Conservation (phyloP, 164 flowering plant species). For the Taxillus chinensis region DNA sequence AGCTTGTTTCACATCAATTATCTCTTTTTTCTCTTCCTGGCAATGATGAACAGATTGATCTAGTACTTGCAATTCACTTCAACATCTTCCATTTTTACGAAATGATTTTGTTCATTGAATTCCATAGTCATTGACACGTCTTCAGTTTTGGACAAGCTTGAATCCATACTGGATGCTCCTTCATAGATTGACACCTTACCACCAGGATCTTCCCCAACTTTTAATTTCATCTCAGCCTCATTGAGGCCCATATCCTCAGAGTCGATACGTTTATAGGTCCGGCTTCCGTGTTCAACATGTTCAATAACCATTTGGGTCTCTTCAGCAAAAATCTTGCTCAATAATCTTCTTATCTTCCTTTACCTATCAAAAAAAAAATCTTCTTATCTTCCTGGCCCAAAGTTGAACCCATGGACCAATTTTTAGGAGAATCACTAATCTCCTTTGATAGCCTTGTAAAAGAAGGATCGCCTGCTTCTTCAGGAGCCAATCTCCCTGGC, state of each 20-base stretch:
- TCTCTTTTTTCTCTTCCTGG: too few species aligned
- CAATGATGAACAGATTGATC: too few species aligned
- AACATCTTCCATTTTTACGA: too few species aligned
- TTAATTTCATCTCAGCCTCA: too few species aligned
- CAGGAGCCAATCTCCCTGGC: conserved; percentile 37
- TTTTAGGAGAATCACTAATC: conserved; percentile 61
- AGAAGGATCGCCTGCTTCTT: conserved; percentile 32
- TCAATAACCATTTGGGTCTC: conserved; percentile 18
- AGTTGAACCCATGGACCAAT: conserved; percentile 47
- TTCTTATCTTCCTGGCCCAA: conserved; percentile 42
- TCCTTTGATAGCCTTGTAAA: conserved; percentile 62
- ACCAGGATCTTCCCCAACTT: too few species aligned
- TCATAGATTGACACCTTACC: conserved; percentile 19
- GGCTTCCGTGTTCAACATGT: conserved; percentile 37
- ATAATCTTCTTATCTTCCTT: too few species aligned
- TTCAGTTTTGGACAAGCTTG: not conserved
- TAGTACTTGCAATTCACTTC: too few species aligned
- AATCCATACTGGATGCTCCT: too few species aligned
- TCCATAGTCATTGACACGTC: conserved; percentile 10
- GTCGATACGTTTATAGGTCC: conserved; percentile 32
- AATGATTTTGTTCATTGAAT: conserved; percentile 11
- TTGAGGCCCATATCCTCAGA: conserved; percentile 23
- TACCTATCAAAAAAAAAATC: too few species aligned
- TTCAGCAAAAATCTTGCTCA: conserved; percentile 29
- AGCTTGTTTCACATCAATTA: too few species aligned